These are phyloP conservation scores for Cudoniella acicularis DNA, from an alignment of 495 filamentous ascomycete species.

Conservation along the genomic window DNA sequence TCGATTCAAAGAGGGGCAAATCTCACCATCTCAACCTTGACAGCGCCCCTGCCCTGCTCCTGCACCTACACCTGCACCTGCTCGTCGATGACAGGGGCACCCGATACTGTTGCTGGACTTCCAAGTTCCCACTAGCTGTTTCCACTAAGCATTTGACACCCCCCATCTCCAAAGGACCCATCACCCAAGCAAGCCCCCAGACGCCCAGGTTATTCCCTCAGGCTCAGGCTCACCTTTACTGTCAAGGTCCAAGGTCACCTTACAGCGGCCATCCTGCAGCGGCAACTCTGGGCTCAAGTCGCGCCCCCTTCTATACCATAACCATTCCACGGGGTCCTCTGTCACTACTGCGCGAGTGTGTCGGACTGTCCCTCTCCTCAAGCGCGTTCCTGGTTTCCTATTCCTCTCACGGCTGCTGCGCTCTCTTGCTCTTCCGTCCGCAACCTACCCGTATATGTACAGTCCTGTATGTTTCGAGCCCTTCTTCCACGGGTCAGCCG, in stretches of 20 bases:
- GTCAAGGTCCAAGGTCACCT: no score
- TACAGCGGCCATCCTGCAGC: conserved; percentile 14
- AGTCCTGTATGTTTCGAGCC: conserved; percentile 1
- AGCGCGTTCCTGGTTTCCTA: conserved; percentile 8
- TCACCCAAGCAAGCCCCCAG: background rate
- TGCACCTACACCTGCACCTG: background rate
- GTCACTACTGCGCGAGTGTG: background rate
- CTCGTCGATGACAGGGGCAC: conserved; percentile 5
- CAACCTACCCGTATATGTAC: no score
- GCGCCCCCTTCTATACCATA: background rate
- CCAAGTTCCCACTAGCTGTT: conserved; percentile 19
- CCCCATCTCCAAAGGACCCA: background rate
- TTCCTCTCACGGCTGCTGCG: background rate
- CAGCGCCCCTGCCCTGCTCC: background rate
- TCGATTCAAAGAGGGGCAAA: conserved; percentile 11
- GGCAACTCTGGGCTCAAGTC: background rate
- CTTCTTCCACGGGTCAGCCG: background rate
- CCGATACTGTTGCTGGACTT: conserved; percentile 8
- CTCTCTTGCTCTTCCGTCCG: background rate
- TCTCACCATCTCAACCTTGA: conserved; percentile 2
- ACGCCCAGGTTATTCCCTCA: conserved; percentile 3
- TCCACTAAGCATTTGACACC: conserved; percentile 17
- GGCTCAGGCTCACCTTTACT: no score
- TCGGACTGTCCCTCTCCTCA: no score
- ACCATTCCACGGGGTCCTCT: conserved; percentile 9